phyloP scores from a whole-genome alignment of 2,329 filamentous ascomycete species.

The Cordyceps cicadae region DNA sequence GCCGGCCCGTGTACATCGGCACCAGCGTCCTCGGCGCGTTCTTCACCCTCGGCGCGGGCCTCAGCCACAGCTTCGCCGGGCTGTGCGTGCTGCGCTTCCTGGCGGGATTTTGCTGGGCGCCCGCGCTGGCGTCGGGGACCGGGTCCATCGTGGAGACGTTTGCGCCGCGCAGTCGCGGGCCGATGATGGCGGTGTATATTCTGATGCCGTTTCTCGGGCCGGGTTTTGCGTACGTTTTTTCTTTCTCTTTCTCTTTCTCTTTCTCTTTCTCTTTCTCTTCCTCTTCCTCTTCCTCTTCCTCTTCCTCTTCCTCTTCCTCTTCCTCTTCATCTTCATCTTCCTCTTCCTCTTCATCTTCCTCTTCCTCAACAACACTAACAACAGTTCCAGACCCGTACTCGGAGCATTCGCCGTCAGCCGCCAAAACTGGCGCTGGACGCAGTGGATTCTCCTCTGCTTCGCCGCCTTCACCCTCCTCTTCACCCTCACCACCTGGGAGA shows the following conservation, averaged over 20 bases:
- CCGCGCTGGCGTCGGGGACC: conserved; percentile 39
- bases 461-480: conserved; percentile 27
- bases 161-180: conserved; percentile 30
- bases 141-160: conserved; percentile 45
- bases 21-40: conserved; percentile 40
- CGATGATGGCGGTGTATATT: conserved; percentile 37
- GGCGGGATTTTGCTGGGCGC: conserved; percentile 42
- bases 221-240: conserved; percentile 35
- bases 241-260: too few species aligned
- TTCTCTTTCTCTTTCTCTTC: background rate
- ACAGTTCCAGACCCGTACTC: conserved; percentile 32
- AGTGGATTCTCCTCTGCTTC: conserved; percentile 43
- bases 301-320: background rate
- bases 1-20: conserved; percentile 42
- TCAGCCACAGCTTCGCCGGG: conserved; percentile 40
- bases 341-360: background rate
- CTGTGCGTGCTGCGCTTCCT: conserved; percentile 49
- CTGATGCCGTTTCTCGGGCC: conserved; percentile 46
- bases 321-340: background rate
- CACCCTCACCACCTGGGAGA: conserved; percentile 41
- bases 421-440: conserved; percentile 46
- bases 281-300: background rate
- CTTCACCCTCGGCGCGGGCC: conserved; percentile 48
- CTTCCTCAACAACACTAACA: background rate
- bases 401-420: conserved; percentile 38